Base-by-base conservation (phyloP, 805 yeast genomes). In the Kodamaea leandrae region DNA sequence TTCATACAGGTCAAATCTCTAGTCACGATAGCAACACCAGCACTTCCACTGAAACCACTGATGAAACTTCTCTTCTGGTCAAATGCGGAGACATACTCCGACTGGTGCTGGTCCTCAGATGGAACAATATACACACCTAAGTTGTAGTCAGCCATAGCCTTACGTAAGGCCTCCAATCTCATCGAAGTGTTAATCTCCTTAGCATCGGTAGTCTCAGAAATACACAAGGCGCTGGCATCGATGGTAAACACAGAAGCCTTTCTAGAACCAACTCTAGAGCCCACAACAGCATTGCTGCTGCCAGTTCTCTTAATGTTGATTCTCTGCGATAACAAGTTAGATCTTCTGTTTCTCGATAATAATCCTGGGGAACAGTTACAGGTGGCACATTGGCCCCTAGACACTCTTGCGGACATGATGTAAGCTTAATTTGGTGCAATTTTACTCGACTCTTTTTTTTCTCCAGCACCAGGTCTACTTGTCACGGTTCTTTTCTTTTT, bases 331-430 rank as follows among this genome's bases (percentile, higher is more conserved):
- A 75, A 67, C 20, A 74, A 56, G 0, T 84, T 72, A 14, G 84
- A 72, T 51, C 86, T 68, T 51, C 82, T 72, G 45, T 72, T 76
- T 54, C 95, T 72, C 21, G 88, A 80, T 36, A 86, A 61, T 32
- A 86, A 66, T 3, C 95, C 95, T 4, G 93, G 93, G 0, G 91
- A 83, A 58, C 95, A 86, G 2, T 88, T 83, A 66, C 95, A 86
- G 64, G 85, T 80, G 36, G 76, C 71, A 58, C 93, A 86, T 52
- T 66, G 71, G 10, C 65, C 70, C 52, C 75, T 60, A 10, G 62
- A 47, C 6, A 39, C 35, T 34, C 43, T 39, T 4, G 34, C 21
- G 16, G 38, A 26, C 43, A 39, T 39, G 24, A 16, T 28, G 29
- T 36, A 19, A 19, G 19, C 27, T 36, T n/a, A 20, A 15, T 16